Evolutionary conservation across 176 grass and related monocot genomes (phyloP).

Genomic region (Juncus inflexus): DNA sequence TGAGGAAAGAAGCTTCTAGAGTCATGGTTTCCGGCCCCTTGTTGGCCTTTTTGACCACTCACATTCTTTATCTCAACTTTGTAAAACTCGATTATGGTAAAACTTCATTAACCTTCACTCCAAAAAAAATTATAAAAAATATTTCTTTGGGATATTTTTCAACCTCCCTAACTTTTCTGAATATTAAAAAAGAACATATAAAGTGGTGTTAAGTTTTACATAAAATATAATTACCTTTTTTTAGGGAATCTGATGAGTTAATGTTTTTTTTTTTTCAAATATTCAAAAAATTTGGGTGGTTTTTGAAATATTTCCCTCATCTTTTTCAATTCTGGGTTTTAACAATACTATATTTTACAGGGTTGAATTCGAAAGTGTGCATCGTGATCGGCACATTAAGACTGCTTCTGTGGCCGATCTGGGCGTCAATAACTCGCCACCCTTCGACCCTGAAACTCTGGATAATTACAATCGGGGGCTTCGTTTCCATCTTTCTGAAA

Average conservation of each 20-base stretch:
- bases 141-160: too few species aligned
- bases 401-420: conserved; percentile 65
- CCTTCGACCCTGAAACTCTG: conserved; percentile 64
- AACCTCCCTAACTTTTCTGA: not conserved
- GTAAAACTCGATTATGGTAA: conserved; percentile 80
- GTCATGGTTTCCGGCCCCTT: conserved; percentile 87
- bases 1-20: conserved; percentile 71
- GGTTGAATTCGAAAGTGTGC: conserved; percentile 74
- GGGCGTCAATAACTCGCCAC: conserved; percentile 54
- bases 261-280: too few species aligned
- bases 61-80: conserved; percentile 95
- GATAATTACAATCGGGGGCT: conserved; percentile 40
- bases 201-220: too few species aligned
- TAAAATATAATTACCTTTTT: not conserved
- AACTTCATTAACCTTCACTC: not conserved
- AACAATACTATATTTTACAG: conserved; percentile 30
- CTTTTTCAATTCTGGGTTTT: conserved; percentile 14
- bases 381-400: conserved; percentile 42
- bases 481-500: conserved; percentile 41
- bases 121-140: too few species aligned
- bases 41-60: conserved; percentile 86
- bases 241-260: not conserved
- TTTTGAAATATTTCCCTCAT: not conserved
- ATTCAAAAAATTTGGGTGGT: too few species aligned
- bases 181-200: too few species aligned